Evolutionary conservation across 163 green algal genomes (phyloP).

Genomic region (Chlorella variabilis): DNA sequence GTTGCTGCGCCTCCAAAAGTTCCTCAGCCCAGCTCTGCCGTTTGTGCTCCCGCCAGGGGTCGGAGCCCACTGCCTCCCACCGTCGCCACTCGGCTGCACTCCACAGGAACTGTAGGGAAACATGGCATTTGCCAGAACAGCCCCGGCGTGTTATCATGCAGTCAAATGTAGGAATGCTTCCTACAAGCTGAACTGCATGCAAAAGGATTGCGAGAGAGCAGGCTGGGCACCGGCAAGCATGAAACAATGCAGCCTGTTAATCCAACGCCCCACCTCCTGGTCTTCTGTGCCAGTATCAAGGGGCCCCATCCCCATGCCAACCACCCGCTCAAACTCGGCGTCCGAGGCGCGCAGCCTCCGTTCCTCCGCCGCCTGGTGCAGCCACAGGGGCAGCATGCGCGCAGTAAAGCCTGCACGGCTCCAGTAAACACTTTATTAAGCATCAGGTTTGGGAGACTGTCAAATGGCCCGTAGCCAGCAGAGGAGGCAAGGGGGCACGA

Average conservation of each 20-base stretch:
- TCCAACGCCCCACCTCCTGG: constrained; percentile 57
- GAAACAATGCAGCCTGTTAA: too few relatives aligned
- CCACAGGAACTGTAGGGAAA: constrained; percentile 52
- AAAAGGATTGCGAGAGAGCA: not conserved
- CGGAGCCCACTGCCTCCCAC: constrained; percentile 60
- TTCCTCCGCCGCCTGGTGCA: constrained; percentile 41
- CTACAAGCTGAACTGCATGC: too few relatives aligned
- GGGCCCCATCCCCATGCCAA: constrained; percentile 42
- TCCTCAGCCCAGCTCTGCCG: constrained; percentile 56
- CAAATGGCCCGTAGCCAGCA: not conserved
- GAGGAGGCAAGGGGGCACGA: not conserved
- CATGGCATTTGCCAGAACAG: too few relatives aligned
- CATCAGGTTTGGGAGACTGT: not conserved
- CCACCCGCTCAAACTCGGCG: constrained; percentile 46
- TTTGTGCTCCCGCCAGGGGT: constrained; percentile 64
- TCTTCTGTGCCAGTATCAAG: constrained; percentile 43
- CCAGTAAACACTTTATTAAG: too few relatives aligned
- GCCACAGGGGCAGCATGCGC: constrained; percentile 46
- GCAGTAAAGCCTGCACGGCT: constrained; percentile 59
- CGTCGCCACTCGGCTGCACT: constrained; percentile 66
- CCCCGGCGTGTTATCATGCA: too few relatives aligned
- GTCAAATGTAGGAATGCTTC: too few relatives aligned
- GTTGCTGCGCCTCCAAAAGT: constrained; percentile 54
- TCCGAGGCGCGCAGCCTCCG: constrained; percentile 42
- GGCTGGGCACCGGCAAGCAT: not conserved